Conservation (phyloP, 1,284 basidiomycete genomes). For the Ceratobasidium sp. region DNA sequence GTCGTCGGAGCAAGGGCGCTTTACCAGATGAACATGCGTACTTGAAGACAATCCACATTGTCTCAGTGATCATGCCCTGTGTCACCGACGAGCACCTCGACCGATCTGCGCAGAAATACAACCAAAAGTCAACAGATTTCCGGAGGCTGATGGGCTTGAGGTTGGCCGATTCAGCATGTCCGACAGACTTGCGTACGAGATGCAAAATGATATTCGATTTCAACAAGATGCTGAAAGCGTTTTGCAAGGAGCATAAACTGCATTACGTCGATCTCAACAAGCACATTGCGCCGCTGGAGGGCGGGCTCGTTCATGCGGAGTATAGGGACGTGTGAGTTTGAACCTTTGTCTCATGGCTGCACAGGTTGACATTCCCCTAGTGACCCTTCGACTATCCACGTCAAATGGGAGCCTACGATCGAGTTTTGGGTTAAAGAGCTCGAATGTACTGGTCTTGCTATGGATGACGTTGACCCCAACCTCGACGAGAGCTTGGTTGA, state of each 20-base stretch:
- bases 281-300: conserved; percentile 10
- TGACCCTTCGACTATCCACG: conserved; percentile 29
- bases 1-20: background rate
- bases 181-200: conserved; percentile 20
- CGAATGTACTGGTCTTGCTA: conserved; percentile 10
- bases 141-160: conserved; percentile 18
- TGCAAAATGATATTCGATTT: conserved; percentile 30
- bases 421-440: conserved; percentile 33
- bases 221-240: conserved; percentile 18
- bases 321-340: conserved; percentile 27
- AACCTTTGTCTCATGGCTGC: background rate
- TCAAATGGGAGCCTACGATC: conserved; percentile 32
- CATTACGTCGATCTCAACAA: conserved; percentile 31
- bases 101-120: conserved; percentile 35
- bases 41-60: conserved; percentile 27
- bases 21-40: background rate
- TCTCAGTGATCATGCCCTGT: conserved; percentile 30
- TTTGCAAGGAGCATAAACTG: conserved; percentile 25
- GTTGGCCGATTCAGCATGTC: conserved; percentile 20
- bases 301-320: conserved; percentile 9
- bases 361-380: background rate
- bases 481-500: conserved; percentile 23
- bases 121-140: conserved; percentile 33
- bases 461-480: conserved; percentile 33
- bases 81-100: conserved; percentile 33